Conservation (phyloP, 1,284 basidiomycete species). For the Leucoagaricus sp. region DNA sequence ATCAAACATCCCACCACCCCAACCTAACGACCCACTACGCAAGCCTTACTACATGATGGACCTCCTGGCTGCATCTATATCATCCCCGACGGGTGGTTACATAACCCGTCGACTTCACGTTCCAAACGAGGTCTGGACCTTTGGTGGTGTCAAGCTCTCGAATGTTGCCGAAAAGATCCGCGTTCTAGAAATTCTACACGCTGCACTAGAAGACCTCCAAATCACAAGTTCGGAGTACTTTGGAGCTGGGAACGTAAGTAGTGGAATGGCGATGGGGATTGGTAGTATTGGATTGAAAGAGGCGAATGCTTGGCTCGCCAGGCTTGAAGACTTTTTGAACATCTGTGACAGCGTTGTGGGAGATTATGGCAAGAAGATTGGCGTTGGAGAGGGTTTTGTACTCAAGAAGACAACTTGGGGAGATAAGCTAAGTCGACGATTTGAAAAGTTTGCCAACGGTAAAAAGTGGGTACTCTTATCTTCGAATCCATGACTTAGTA, state of each 20-base stretch:
- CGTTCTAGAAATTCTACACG: constrained; percentile 76
- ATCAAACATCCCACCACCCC: constrained; percentile 69
- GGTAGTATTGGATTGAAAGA: constrained; percentile 69
- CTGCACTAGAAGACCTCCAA: constrained; percentile 77
- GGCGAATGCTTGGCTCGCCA: constrained; percentile 70
- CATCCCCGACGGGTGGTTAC: constrained; percentile 82
- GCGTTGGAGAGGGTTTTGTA: constrained; percentile 82
- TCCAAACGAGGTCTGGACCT: constrained; percentile 88
- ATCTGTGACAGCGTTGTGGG: constrained; percentile 86
- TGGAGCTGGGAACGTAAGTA: constrained; percentile 76
- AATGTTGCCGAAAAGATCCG: constrained; percentile 85
- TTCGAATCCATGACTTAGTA: constrained; percentile 12
- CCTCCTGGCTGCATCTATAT: constrained; percentile 79
- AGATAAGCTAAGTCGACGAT: constrained; percentile 76
- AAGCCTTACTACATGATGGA: constrained; percentile 92
- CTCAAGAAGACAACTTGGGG: constrained; percentile 85
- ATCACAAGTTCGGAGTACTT: constrained; percentile 66
- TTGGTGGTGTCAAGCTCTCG: constrained; percentile 80
- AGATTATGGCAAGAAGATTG: constrained; percentile 87
- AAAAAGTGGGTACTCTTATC: constrained; percentile 69
- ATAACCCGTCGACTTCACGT: constrained; percentile 88
- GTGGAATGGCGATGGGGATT: constrained; percentile 69
- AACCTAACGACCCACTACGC: constrained; percentile 73
- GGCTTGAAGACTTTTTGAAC: constrained; percentile 70
- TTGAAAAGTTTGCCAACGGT: constrained; percentile 90